A percentile compares a stretch with the other conserved stretches of the same genome.
phyloP scores from a whole-genome alignment of 2,329 filamentous ascomycete species.

The Fonsecaea monophora region DNA sequence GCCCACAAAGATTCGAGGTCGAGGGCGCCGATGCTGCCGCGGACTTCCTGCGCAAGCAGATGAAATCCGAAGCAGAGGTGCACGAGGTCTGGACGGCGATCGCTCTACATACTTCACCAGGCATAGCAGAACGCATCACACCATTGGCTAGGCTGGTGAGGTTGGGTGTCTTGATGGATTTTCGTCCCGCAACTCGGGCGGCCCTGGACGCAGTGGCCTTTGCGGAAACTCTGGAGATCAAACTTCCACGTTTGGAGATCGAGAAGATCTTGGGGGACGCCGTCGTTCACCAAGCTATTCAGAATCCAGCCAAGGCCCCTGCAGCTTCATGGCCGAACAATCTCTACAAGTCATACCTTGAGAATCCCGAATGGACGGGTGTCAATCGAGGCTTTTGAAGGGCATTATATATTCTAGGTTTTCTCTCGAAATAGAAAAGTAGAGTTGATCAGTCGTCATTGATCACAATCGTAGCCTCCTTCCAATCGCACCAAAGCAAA shows the following conservation, averaged over 20 bases:
- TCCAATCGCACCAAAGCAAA: slow-evolving; percentile 96
- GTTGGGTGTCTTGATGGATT: slow-evolving; percentile 50
- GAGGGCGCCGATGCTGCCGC: slow-evolving; percentile 54
- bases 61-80: slow-evolving; percentile 38
- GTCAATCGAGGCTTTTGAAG: slow-evolving; percentile 41
- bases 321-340: slow-evolving; percentile 47
- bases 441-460: not conserved
- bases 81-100: slow-evolving; percentile 56
- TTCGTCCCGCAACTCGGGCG: slow-evolving; percentile 42
- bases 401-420: slow-evolving; percentile 7
- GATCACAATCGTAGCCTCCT: slow-evolving; percentile 64
- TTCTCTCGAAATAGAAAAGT: slow-evolving; percentile 5
- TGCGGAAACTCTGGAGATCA: slow-evolving; percentile 37
- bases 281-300: slow-evolving; percentile 50
- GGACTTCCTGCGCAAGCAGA: slow-evolving; percentile 40
- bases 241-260: slow-evolving; percentile 47
- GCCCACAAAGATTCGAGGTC: slow-evolving; percentile 53
- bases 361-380: slow-evolving; percentile 39
- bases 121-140: slow-evolving; percentile 54
- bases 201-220: slow-evolving; percentile 32
- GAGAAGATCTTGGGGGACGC: slow-evolving; percentile 55
- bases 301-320: slow-evolving; percentile 50
- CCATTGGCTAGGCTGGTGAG: slow-evolving; percentile 49
- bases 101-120: slow-evolving; percentile 53
- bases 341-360: slow-evolving; percentile 40